Conservation (phyloP, 345 rosid genomes). For the Pistacia atlantica region DNA sequence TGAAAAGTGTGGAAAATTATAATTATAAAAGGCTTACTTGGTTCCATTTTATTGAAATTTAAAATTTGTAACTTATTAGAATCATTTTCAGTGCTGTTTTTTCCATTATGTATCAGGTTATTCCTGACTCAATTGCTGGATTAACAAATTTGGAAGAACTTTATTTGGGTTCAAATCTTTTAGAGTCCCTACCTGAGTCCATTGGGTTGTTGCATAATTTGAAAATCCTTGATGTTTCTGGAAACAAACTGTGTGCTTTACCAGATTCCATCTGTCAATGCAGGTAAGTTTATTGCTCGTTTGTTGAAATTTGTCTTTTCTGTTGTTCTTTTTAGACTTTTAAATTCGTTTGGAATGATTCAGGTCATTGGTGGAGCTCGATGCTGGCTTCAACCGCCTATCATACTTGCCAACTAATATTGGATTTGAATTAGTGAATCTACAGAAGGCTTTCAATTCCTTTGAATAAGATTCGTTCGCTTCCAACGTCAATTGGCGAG, state of each 20-base stretch:
- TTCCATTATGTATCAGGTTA: constrained; percentile 39
- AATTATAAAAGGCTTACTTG: neutral
- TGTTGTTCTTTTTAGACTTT: neutral
- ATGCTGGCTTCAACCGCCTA: constrained; percentile 78
- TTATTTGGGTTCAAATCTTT: constrained; percentile 69
- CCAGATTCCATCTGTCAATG: constrained; percentile 80
- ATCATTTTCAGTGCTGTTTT: neutral
- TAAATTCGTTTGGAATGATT: constrained; percentile 8
- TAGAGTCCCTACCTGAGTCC: constrained; percentile 79
- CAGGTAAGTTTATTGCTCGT: constrained; percentile 47
- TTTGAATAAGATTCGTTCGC: constrained; percentile 72
- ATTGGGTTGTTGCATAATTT: constrained; percentile 68
- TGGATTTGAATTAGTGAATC: constrained; percentile 62
- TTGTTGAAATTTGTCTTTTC: neutral
- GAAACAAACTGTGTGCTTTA: constrained; percentile 71
- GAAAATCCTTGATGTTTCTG: constrained; percentile 68
- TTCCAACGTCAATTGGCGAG: constrained; percentile 76
- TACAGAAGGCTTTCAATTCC: constrained; percentile 63
- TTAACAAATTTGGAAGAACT: constrained; percentile 75
- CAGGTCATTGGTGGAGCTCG: constrained; percentile 74
- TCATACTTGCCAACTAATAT: constrained; percentile 85
- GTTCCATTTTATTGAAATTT: neutral
- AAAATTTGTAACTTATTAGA: neutral
- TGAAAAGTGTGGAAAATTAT: neutral
- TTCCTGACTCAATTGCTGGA: constrained; percentile 94